Evolutionary conservation across 805 yeast species (phyloP).

Genomic region (Lipomyces anomalus): DNA sequence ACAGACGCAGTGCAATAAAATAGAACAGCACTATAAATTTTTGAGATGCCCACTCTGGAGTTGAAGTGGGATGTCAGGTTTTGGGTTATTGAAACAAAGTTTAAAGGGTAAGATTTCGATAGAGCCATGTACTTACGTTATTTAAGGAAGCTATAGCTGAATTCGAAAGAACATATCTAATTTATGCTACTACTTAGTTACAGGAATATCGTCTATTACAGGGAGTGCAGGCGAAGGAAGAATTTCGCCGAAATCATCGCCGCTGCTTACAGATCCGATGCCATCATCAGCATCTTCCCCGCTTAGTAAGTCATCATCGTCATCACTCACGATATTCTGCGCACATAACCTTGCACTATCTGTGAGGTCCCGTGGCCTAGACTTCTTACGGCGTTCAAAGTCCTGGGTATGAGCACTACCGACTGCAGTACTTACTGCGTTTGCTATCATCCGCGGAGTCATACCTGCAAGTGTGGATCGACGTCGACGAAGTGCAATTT

Average conservation of each 20-base stretch:
- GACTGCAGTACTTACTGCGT: slow-evolving; percentile 19
- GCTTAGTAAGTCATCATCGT: slow-evolving; percentile 3
- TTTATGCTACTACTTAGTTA: too few species aligned
- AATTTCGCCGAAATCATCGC: neutral
- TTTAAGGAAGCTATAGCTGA: too few species aligned
- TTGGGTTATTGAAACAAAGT: too few species aligned
- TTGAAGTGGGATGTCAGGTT: too few species aligned
- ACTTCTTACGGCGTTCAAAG: slow-evolving; percentile 59
- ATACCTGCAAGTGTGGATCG: slow-evolving; percentile 9
- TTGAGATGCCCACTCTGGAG: too few species aligned
- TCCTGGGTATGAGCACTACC: slow-evolving; percentile 76
- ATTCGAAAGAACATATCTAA: too few species aligned
- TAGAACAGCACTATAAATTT: too few species aligned
- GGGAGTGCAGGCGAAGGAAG: neutral
- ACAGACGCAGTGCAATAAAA: too few species aligned
- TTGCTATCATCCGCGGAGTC: slow-evolving; percentile 22
- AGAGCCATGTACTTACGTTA: too few species aligned
- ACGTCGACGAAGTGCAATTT: slow-evolving; percentile 8
- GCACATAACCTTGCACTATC: neutral
- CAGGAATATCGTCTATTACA: too few species aligned
- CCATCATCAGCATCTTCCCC: slow-evolving; percentile 19
- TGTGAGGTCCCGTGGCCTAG: neutral
- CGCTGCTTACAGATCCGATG: slow-evolving; percentile 4
- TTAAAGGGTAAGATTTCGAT: too few species aligned
- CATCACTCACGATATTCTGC: neutral